These are phyloP conservation scores for Kondoa malvinella DNA, from an alignment of 768 basidiomycete species.

Conservation along the genomic window DNA sequence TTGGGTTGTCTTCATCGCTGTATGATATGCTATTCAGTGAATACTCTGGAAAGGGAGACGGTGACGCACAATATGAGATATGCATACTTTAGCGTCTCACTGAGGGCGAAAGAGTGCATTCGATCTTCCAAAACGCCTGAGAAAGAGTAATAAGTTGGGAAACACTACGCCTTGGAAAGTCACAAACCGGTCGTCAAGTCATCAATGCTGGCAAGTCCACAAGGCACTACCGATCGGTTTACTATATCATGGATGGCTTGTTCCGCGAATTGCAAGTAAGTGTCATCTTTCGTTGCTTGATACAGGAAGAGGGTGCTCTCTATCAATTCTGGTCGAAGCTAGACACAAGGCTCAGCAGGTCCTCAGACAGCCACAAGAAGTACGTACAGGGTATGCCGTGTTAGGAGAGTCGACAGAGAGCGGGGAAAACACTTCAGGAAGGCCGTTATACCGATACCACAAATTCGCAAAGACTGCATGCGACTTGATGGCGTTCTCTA, in stretches of 20 bases:
- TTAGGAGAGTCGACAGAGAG: conserved; percentile 36
- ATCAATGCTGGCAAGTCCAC: conserved; percentile 66
- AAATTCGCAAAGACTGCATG: conserved; percentile 60
- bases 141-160: not conserved
- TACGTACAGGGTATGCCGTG: conserved; percentile 31
- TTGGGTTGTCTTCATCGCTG: conserved; percentile 49
- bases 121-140: conserved; percentile 67
- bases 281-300: conserved; percentile 77
- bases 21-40: not conserved
- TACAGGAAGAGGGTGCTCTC: conserved; percentile 60
- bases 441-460: conserved; percentile 68
- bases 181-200: conserved; percentile 44
- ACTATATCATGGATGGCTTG: conserved; percentile 59
- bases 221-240: conserved; percentile 58
- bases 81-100: conserved; percentile 49
- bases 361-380: not conserved
- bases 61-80: conserved; percentile 35
- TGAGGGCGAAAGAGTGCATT: conserved; percentile 71
- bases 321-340: conserved; percentile 51
- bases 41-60: not conserved
- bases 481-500: conserved; percentile 62
- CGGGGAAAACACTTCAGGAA: conserved; percentile 86
- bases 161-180: conserved; percentile 12
- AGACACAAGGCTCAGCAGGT: conserved; percentile 8
- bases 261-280: conserved; percentile 82